Base-by-base conservation (phyloP, 192 early-diverging fungal genomes). In the Chytriomyces sp. region DNA sequence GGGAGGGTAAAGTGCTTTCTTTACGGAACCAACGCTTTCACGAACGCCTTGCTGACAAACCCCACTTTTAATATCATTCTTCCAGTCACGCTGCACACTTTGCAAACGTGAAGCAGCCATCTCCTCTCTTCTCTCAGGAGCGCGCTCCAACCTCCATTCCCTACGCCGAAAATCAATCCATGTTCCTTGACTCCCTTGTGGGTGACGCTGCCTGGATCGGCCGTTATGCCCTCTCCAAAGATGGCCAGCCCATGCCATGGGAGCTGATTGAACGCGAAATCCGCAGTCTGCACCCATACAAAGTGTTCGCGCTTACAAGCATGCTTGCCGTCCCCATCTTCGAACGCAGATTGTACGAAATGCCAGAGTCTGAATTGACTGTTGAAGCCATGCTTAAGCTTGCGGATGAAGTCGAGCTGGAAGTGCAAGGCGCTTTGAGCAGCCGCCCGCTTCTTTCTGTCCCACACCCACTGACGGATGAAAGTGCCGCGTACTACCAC, bases 321-420 rank as follows among this genome's bases (percentile, higher is more conserved):
- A 82, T 82, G 81, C 68, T 82, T n/a, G 81, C 77, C 20, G 81
- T 82, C 24, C 81, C 81, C 23, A 74, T 74, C 74, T 82, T 79
- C 69, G 81, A 82, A 66, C 69, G 66, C 20, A 16, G 64, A 9
- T 48, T 82, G 46, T 82, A 82, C 65, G 81, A 82, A 26, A 67
- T 82, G 63, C 77, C 80, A 24, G 80, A 82, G 49, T 76, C 79
- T 65, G 64, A 82, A 61, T 63, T 82, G 24, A 82, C 81, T 35
- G 66, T 74, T 46, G 81, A 50, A 23, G 63, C 45, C 45, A 49
- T 82, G 43, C n/a, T 82, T 47, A 45, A 50, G n/a, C 61, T 82
- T 18, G 81, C 81, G n/a, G 81, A 82, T 59, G 64, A 82, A 69
- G 66, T 82, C 4, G 81, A 82, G 64, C 18, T 67, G n/a, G 69